Evolutionary conservation across 495 filamentous ascomycete species (phyloP).

Genomic region (Penicillium coprophilum): DNA sequence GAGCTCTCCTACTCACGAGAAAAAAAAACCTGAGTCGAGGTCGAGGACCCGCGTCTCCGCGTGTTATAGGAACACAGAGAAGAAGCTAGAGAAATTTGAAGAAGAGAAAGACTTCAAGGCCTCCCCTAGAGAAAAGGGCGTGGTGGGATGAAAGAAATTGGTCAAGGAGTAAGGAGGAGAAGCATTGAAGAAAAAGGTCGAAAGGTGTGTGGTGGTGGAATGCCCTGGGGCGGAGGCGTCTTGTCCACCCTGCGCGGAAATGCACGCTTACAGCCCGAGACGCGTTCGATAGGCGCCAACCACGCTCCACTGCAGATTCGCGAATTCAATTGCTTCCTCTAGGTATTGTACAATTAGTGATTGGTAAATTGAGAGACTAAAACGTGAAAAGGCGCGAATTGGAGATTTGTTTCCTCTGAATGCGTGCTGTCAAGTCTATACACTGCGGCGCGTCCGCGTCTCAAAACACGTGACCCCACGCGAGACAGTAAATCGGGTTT

Average conservation of each 20-base stretch:
- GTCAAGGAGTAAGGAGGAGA: slow-evolving; percentile 29
- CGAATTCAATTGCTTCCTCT: slow-evolving; percentile 11
- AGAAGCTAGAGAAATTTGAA: slow-evolving; percentile 5
- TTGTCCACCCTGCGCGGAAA: slow-evolving; percentile 47
- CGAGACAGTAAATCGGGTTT: slow-evolving; percentile 17
- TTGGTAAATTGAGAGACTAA: not conserved
- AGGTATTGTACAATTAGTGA: not conserved
- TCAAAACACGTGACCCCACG: slow-evolving; percentile 31
- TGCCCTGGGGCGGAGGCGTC: slow-evolving; percentile 39
- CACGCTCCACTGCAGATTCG: slow-evolving; percentile 38
- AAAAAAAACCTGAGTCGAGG: slow-evolving; percentile 19
- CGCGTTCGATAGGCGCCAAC: slow-evolving; percentile 50
- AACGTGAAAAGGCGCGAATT: slow-evolving; percentile 11
- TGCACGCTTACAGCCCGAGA: slow-evolving; percentile 51
- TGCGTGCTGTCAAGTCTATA: slow-evolving; percentile 11
- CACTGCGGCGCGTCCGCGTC: slow-evolving; percentile 30
- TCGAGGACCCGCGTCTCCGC: slow-evolving; percentile 31
- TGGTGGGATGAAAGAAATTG: slow-evolving; percentile 24
- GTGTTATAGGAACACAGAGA: slow-evolving; percentile 15
- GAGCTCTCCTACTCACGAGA: slow-evolving; percentile 17
- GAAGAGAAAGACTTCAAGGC: slow-evolving; percentile 7
- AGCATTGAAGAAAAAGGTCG: slow-evolving; percentile 38
- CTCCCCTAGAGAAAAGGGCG: slow-evolving; percentile 14
- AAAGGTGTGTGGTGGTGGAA: slow-evolving; percentile 43
- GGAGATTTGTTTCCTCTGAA: not conserved